phyloP scores from a whole-genome alignment of 768 basidiomycete genomes.

The Ephemerocybe angulata region DNA sequence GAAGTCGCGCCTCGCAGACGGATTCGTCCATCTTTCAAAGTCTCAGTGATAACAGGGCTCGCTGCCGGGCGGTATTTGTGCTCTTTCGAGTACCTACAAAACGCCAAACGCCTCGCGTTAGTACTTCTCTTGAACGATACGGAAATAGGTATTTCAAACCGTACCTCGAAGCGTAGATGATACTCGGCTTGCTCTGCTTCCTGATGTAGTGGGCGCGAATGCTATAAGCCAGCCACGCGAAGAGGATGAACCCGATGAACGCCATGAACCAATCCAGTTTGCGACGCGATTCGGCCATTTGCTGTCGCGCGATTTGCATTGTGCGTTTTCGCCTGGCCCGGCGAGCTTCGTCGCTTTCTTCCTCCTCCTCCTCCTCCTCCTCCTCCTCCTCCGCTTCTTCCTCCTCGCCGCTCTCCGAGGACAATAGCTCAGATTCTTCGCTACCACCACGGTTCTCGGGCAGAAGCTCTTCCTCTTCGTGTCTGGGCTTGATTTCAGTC shows the following conservation, averaged over 20 bases:
- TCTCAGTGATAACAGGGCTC: slow-evolving; percentile 78
- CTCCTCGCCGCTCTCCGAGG: too few relatives aligned
- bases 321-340: too few relatives aligned
- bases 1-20: slow-evolving; percentile 68
- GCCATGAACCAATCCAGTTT: too few relatives aligned
- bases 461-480: too few relatives aligned
- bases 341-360: too few relatives aligned
- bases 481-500: too few relatives aligned
- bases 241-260: not conserved
- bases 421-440: too few relatives aligned
- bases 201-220: not conserved
- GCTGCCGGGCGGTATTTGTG: slow-evolving; percentile 82
- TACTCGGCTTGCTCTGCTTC: slow-evolving; percentile 6
- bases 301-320: too few relatives aligned
- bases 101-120: not conserved
- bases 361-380: too few relatives aligned
- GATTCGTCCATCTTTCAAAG: slow-evolving; percentile 63
- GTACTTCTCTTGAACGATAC: not conserved
- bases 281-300: too few relatives aligned
- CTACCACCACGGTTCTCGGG: too few relatives aligned
- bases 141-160: not conserved
- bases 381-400: too few relatives aligned
- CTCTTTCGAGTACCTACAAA: slow-evolving; percentile 72
- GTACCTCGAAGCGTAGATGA: slow-evolving; percentile 20
- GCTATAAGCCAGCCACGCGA: slow-evolving; percentile 8